Base-by-base conservation (phyloP, 345 rosid species). In the Hibiscus mutabilis region DNA sequence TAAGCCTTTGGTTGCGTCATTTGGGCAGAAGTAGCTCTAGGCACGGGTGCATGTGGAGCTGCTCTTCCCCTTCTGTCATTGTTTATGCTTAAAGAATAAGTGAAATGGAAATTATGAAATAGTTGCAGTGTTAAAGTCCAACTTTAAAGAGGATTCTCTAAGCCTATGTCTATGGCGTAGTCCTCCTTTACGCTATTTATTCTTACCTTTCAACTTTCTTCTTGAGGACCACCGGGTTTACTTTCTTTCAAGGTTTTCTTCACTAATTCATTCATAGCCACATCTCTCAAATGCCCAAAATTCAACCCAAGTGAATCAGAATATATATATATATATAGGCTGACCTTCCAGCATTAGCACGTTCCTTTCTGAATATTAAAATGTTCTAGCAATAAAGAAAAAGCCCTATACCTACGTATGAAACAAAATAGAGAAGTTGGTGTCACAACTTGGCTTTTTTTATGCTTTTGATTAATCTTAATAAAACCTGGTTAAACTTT, bases 1-100 rank as follows among this genome's bases (percentile, higher is more conserved):
- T 71, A 57, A 35, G 77, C 55, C 71, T 62, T 77, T 72, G 37
- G 71, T 72, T 52, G 57, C 55, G 76, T 81, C 70, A 69, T 72
- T 69, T 24, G 63, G 60, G 76, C 76, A 77, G 51, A 22, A 56
- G 52, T 18, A 19, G 73, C 61, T 71, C 77, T 73, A 71, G 75
- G 79, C 82, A 75, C 80, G 86, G 21, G 61, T 69, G 83, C 86
- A 73, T 81, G 78, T 76, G 79, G 81, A 68, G 74, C 74, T 80
- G 87, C 82, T 66, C 67, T 76, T 79, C 44, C 65, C 55, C 56
- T 53, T 29, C 13, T 73, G 76, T 73, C 79, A 67, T 79, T 75
- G 77, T 81, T 80, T 58, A 52, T 74, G 82, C 22, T 76, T 79
- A 47, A 57, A 71, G 80, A 81, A 81, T 79, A 75, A 79, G 51